A percentile compares a stretch with the other conserved stretches of the same genome.
Evolutionary conservation across 2,329 filamentous ascomycete species (phyloP).

Genomic region (Scytalidium sp.): DNA sequence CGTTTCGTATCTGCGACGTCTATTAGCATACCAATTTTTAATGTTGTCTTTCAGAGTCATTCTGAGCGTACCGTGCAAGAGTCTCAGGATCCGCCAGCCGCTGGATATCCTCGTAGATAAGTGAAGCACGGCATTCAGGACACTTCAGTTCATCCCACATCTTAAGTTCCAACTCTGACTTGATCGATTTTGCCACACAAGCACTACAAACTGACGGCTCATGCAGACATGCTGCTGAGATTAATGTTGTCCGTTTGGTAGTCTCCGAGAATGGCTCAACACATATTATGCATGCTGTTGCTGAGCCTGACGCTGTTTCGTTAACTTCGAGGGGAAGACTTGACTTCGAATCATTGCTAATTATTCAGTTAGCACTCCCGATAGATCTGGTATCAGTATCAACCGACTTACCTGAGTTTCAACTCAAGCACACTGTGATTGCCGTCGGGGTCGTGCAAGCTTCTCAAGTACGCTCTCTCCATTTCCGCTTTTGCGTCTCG

Average conservation of each 20-base stretch:
- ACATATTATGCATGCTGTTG: slow-evolving; percentile 10
- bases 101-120: slow-evolving; percentile 12
- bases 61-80: slow-evolving; percentile 5
- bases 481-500: not conserved
- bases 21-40: slow-evolving; percentile 2
- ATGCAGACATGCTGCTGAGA: slow-evolving; percentile 8
- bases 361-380: not conserved
- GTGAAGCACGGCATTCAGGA: slow-evolving; percentile 9
- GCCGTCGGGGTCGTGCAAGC: not conserved
- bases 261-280: slow-evolving; percentile 9
- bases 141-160: slow-evolving; percentile 14
- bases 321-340: too few species aligned
- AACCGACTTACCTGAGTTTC: not conserved
- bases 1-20: slow-evolving; percentile 7
- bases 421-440: not conserved
- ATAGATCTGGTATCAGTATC: not conserved
- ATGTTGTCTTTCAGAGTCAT: not conserved
- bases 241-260: slow-evolving; percentile 1
- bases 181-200: slow-evolving; percentile 10
- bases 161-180: slow-evolving; percentile 8
- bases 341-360: too few species aligned
- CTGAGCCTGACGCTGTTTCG: not conserved
- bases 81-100: slow-evolving; percentile 9
- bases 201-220: slow-evolving; percentile 7
- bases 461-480: not conserved